A percentile compares a stretch with the other conserved stretches of the same genome.
Conservation (phyloP, 345 rosid species). For the Murraya paniculata region DNA sequence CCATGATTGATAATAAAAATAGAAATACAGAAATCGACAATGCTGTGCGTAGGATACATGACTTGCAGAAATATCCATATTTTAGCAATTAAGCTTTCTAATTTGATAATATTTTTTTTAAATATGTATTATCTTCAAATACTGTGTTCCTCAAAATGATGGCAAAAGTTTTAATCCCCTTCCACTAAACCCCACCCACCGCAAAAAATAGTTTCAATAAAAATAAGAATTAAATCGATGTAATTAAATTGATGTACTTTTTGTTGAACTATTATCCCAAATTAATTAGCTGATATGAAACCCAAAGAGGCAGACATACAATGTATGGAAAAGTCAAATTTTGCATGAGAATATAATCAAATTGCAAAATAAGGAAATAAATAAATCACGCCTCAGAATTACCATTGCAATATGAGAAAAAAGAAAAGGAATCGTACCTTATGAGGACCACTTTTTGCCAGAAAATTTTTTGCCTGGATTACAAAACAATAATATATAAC, state of each 20-base stretch:
- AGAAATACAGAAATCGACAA: not conserved
- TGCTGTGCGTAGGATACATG: not conserved
- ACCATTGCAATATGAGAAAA: not conserved
- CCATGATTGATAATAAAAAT: not conserved
- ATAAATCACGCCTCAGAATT: not conserved
- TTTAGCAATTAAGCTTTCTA: not conserved
- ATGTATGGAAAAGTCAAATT: not conserved
- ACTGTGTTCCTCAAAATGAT: not conserved
- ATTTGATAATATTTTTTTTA: not conserved
- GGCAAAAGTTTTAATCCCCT: not conserved
- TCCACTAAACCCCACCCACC: not conserved
- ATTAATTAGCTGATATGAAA: not conserved
- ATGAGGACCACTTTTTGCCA: conserved; percentile 57
- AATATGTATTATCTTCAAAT: not conserved
- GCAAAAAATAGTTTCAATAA: not conserved
- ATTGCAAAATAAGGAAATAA: not conserved
- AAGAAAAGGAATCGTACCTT: conserved; percentile 44
- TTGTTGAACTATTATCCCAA: not conserved
- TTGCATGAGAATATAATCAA: not conserved
- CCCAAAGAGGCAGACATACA: not conserved
- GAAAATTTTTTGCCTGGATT: conserved; percentile 45
- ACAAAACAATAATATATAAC: not conserved
- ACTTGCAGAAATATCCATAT: not conserved
- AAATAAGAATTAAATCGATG: not conserved
- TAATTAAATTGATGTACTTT: not conserved